These are phyloP conservation scores for Elongisporangium anandrum DNA, from an alignment of 352 stramenopile species.

Conservation along the genomic window DNA sequence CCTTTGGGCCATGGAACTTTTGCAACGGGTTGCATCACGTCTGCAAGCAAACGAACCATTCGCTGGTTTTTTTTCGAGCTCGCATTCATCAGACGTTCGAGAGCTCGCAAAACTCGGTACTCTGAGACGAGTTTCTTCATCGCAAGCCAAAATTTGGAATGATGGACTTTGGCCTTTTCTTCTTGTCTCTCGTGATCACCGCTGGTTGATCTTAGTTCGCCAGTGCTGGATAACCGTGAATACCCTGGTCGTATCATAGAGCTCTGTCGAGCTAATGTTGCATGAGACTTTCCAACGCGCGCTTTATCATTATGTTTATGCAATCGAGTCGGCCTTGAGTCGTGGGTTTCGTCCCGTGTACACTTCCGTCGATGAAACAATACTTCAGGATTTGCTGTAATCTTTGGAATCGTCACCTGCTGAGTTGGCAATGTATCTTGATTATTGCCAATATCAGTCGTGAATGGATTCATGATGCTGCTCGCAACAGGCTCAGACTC, in stretches of 20 bases:
- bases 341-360: not conserved
- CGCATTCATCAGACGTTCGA: constrained; percentile 22
- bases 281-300: not conserved
- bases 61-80: constrained; percentile 29
- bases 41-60: constrained; percentile 13
- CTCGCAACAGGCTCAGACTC: constrained; percentile 1
- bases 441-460: not conserved
- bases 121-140: constrained; percentile 44
- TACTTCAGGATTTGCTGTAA: not conserved
- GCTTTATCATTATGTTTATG: not conserved
- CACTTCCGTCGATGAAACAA: not conserved
- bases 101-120: constrained; percentile 34
- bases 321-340: not conserved
- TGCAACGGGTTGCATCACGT: constrained; percentile 14
- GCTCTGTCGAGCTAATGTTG: not conserved
- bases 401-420: not conserved
- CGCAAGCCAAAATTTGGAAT: constrained; percentile 24
- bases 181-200: not conserved
- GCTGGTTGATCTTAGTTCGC: not conserved
- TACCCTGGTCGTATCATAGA: not conserved
- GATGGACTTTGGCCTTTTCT: constrained; percentile 5
- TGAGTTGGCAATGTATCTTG: not conserved
- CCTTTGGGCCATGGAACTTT: constrained; percentile 30
- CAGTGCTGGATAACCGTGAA: not conserved
- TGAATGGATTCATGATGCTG: constrained; percentile 8